Evolutionary conservation across 176 grass and related monocot genomes (phyloP), one percentile per base, ranked within the genome.

Genomic region (Carex myosuroides): DNA sequence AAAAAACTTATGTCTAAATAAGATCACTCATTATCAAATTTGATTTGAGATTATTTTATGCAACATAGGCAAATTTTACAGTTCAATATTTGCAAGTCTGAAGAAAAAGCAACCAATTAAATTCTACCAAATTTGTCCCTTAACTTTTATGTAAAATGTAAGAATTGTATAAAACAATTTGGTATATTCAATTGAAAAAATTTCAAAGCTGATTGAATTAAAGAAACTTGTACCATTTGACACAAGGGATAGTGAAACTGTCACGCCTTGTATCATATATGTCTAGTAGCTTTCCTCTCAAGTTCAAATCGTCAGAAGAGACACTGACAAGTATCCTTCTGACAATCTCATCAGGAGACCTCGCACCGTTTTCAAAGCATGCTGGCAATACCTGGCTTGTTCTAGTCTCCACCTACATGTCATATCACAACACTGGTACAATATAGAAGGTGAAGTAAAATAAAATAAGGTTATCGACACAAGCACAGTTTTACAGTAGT

Each of bases 331-430:
- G 88, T 85, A 93, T 90, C 41, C 93, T 87, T 80, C 96, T 92
- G 21, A 98, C 93, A 57, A 98, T 85, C 89, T 98, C 96, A 81
- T 95, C 96, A 63, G 91, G 96, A 57, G 82, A 90, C 73, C 88
- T 95, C 65, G 91, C 87, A 88, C 79, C 80, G 73, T 83, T 84
- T 55, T 95, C 91, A 85, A 98, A 98, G 85, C 83, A 89, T 83
- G 86, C 85, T 70, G 91, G 93, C 18, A 57, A 84, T 79, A 98
- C 73, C 86, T 50, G 61, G 52, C 91, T 89, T 62, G 88, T 90
- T 79, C 86, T 89, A 81, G 91, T 90, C 72, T 98, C 86, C 84
- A 93, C 81, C 93, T 98, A 46, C 84, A 90, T 46, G 33, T 80
- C 13, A 68, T 14, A 69, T 39, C 65, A 69, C 29, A 64, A 26